Percentiles rank a stretch among this genome's conserved stretches.
These are phyloP conservation scores for Lentinus polychrous DNA, from an alignment of 1,284 basidiomycete species.

Conservation along the genomic window DNA sequence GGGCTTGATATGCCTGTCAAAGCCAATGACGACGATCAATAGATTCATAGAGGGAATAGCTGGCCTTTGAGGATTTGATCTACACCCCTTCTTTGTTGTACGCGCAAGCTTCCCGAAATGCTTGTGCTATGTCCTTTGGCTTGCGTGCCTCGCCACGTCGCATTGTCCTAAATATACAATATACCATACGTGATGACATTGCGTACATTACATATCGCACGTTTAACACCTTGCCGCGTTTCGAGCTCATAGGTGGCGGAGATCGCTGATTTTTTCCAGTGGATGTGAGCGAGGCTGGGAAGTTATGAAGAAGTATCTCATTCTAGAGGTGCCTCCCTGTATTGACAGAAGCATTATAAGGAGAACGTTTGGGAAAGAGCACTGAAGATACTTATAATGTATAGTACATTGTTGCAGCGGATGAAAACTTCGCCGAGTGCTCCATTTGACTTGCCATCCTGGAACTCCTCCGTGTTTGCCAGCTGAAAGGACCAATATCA, in stretches of 20 bases:
- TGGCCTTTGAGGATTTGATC: neutral
- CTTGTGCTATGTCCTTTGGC: too few relatives aligned
- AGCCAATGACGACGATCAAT: neutral
- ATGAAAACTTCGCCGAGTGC: constrained; percentile 98
- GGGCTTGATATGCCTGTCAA: constrained; percentile 67
- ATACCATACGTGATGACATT: too few relatives aligned
- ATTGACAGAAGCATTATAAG: constrained; percentile 29
- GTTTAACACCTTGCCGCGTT: too few relatives aligned
- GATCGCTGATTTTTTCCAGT: too few relatives aligned
- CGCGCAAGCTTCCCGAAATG: too few relatives aligned
- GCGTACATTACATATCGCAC: too few relatives aligned
- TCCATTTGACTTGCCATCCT: constrained; percentile 94
- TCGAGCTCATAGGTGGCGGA: too few relatives aligned
- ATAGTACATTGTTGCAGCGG: constrained; percentile 92
- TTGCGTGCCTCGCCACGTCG: too few relatives aligned
- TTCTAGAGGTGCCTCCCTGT: constrained; percentile 66
- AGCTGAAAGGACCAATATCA: constrained; percentile 45
- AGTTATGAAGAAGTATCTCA: constrained; percentile 10
- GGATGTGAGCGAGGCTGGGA: too few relatives aligned
- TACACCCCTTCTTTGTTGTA: too few relatives aligned
- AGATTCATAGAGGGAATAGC: neutral
- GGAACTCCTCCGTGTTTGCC: constrained; percentile 97
- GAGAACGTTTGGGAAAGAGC: neutral
- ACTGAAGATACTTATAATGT: constrained; percentile 67
- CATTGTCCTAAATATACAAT: too few relatives aligned